Evolutionary conservation across 2,329 filamentous ascomycete species (phyloP), one percentile per base, ranked within the genome.

Genomic region (Chrysosporium keratinophilum): DNA sequence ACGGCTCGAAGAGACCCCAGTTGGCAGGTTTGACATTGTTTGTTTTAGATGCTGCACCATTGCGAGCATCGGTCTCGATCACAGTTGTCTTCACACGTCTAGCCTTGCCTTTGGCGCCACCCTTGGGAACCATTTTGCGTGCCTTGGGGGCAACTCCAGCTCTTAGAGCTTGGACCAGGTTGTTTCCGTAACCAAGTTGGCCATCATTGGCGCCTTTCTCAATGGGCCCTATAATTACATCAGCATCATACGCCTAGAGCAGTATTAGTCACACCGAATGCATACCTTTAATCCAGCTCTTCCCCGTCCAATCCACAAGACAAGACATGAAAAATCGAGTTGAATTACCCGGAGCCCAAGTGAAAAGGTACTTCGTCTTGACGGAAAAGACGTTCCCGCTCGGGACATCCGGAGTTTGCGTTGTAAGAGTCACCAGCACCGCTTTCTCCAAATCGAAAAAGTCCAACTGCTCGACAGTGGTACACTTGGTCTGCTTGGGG

Each of bases 281-380:
- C 76, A 66, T 75, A 94, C 90, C 88, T 74, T 93, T 96, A 44
- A 98, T 74, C 93, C 93, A 98, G 74, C 90, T 96, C 77, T 97
- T 98, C 62, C 90, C 90, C 2, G 85, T 84, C 94, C 94, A 98
- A 65, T 98, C 94, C 42, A 96, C 87, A 1, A 83, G 85, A 67
- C 88, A 96, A 60, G 85, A 96, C 72, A 91, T 85, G 57, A 93
- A 82, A 31, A 98, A 73, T 28, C 89, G 80, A 1, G 94, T 98
- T 39, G 82, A 75, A 63, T 95, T 95, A 58, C 83, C 84, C 49
- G 93, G 83, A 3, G 84, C 89, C 93, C 93, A 98, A 50, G 87
- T 87, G 19, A 98, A 76, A 64, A 94, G 95, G 65, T 97, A 98
- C 62, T 86, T 87, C 2, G 93, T 98, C 71, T 96, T 97, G 44